Base-by-base conservation (phyloP, 306 rosid genomes). In the Betula pendula region DNA sequence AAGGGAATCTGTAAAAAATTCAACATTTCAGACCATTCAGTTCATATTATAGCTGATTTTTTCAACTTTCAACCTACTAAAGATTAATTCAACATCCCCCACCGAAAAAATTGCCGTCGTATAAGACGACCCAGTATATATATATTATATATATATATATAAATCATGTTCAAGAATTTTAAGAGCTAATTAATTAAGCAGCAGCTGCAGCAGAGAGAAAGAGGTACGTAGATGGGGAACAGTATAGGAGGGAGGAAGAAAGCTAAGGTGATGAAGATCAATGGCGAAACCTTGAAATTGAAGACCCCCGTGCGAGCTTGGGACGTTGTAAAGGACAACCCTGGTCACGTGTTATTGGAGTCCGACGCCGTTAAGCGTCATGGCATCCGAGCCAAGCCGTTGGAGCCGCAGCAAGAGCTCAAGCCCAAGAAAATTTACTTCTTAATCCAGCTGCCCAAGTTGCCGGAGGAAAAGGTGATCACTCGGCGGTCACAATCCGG, bases 261-360 rank as follows among this genome's bases (percentile, higher is more conserved):
- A 75, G 91, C 89, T 29, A 93, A 93, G 77, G 91, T 93, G 50
- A 90, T 93, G 98, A 93, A 87, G 71, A 81, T 88, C 45, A 84
- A 87, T 24, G 98, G 98, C 0, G 98, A 93, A 75, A 90, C 88
- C 44, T 65, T 91, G 78, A 88, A 91, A 76, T 38, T 88, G 10
- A 85, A 85, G 82, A 85, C 89, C 3, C 98, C 98, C 0, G 74
- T 84, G 17, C 68, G 59, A 76, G 96, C 77, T 13, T 56, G 73
- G 70, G 97, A 91, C 65, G 90, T 91, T 45, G 85, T 88, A 0
- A 91, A 82, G 58, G 84, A 84, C 50, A 70, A 93, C 52, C 96
- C 97, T 0, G 92, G 86, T 19, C 87, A 90, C 44, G 91, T 86
- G 2, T 77, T 93, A 0, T 29, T 91, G 0, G 93, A 91, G 19